phyloP scores from a whole-genome alignment of 306 rosid genomes.

The Erythrophleum fordii region DNA sequence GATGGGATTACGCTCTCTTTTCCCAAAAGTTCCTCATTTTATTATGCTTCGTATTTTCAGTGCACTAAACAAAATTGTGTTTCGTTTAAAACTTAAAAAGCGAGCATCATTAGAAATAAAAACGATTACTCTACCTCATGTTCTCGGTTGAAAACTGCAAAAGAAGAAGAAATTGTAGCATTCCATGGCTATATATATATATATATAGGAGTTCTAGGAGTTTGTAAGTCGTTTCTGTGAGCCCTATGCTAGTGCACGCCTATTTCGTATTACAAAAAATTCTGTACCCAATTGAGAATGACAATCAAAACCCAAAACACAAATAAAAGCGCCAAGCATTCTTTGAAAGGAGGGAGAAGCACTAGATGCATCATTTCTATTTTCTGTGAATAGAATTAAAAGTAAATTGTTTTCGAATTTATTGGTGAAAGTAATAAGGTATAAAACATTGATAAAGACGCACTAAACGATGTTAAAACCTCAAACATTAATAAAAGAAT shows the following conservation, averaged over 20 bases:
- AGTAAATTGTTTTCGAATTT: background rate
- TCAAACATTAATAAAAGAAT: background rate
- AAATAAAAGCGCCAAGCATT: background rate
- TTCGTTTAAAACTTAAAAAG: slow-evolving; percentile 41
- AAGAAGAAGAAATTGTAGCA: slow-evolving; percentile 39
- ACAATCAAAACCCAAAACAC: background rate
- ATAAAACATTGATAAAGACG: background rate
- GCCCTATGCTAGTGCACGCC: background rate
- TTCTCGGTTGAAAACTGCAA: slow-evolving; percentile 24
- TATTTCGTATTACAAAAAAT: background rate
- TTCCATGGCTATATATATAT: slow-evolving; percentile 18
- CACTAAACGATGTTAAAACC: background rate
- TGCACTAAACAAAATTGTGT: slow-evolving; percentile 45
- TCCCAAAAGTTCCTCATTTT: slow-evolving; percentile 67
- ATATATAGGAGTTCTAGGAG: slow-evolving; percentile 28
- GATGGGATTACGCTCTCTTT: slow-evolving; percentile 86
- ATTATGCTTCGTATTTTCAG: slow-evolving; percentile 52
- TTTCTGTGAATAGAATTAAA: background rate
- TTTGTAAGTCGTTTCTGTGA: background rate
- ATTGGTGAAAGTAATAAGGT: background rate
- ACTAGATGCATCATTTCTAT: background rate
- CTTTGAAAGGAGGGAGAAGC: background rate
- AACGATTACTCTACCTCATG: slow-evolving; percentile 34
- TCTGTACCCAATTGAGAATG: background rate
- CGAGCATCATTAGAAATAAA: slow-evolving; percentile 42